Evolutionary conservation across 2,329 filamentous ascomycete genomes (phyloP), one percentile per base, ranked within the genome.

Genomic region (Reticulascus tulasneorum): DNA sequence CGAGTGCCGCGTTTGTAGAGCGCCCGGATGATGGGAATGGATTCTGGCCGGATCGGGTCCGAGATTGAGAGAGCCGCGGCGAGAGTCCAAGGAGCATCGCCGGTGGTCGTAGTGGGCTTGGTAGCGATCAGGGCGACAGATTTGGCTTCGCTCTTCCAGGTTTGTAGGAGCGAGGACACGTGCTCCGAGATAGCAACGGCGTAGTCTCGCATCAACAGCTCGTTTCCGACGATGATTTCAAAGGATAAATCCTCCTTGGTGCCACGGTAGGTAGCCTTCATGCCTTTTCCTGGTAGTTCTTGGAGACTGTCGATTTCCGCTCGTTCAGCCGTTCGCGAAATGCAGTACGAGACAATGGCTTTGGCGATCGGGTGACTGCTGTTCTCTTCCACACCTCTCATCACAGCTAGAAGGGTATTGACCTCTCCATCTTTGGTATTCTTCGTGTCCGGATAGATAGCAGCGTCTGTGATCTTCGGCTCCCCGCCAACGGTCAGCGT

Each of bases 41-140:
- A 81, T 59, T 94, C 86, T 0, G 78, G 74, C 3, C 90, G 83
- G 45, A 95, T 76, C 2, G 86, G 80, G 48, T 96, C 90, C 0
- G 89, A 82, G 31, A 91, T 82, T 29, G 87, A 80, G 46, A 95
- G 80, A 9, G 81, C 71, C 1, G 82, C 79, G 0, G 72, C 67
- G 6, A 93, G 68, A 4, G 55, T 54, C 66, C 73, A 80, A 3
- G 44, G 20, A 13, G 23, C 37, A 18, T 30, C 21, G n/a, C 37
- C 17, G 6, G 44, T 24, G 22, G 45, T 15, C 17, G 34, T 29
- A 15, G 36, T 37, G 11, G 45, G 37, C 41, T 61, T 66, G 13
- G 64, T 66, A 11, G 77, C 78, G 7, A 71, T 65, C n/a, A 84
- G 60, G 1, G 77, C 77, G 6, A 84, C 64, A 0, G 79, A 84